These are phyloP conservation scores for Termitomyces sp. DNA, from an alignment of 768 basidiomycete species.

Conservation along the genomic window DNA sequence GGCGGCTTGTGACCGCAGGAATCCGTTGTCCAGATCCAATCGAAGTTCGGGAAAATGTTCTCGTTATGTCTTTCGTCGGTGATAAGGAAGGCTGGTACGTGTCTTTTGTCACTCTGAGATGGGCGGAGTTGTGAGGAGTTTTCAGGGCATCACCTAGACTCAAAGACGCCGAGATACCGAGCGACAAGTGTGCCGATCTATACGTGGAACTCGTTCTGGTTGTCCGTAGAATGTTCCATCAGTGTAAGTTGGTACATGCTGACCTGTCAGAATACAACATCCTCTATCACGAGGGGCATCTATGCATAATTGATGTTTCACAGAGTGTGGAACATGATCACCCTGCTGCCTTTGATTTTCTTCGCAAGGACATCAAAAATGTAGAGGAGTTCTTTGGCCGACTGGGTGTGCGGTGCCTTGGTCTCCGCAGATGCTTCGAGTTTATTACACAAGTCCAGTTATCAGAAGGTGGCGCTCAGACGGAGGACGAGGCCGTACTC, in stretches of 20 bases:
- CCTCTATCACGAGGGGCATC: conserved; percentile 75
- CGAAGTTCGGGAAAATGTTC: conserved; percentile 94
- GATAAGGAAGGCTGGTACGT: conserved; percentile 76
- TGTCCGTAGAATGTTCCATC: conserved; percentile 81
- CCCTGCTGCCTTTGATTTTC: conserved; percentile 93
- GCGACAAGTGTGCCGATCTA: conserved; percentile 48
- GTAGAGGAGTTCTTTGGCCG: conserved; percentile 88
- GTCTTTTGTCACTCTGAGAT: background rate
- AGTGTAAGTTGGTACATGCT: conserved; percentile 93
- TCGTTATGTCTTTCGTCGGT: conserved; percentile 94
- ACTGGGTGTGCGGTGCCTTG: conserved; percentile 71
- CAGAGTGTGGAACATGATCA: conserved; percentile 99
- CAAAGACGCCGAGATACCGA: conserved; percentile 72
- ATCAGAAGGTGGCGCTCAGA: conserved; percentile 17
- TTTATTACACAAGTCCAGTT: conserved; percentile 70
- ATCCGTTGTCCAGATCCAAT: conserved; percentile 84
- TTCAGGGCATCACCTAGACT: conserved; percentile 87
- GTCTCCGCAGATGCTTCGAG: conserved; percentile 81
- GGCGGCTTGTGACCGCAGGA: conserved; percentile 77
- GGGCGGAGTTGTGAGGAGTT: background rate
- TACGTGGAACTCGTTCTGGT: conserved; percentile 80
- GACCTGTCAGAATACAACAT: conserved; percentile 99
- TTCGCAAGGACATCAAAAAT: conserved; percentile 89
- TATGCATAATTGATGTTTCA: conserved; percentile 96
- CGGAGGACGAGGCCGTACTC: conserved; percentile 28